Conservation (phyloP, 305 asterid species). For the Fraxinus velutina region DNA sequence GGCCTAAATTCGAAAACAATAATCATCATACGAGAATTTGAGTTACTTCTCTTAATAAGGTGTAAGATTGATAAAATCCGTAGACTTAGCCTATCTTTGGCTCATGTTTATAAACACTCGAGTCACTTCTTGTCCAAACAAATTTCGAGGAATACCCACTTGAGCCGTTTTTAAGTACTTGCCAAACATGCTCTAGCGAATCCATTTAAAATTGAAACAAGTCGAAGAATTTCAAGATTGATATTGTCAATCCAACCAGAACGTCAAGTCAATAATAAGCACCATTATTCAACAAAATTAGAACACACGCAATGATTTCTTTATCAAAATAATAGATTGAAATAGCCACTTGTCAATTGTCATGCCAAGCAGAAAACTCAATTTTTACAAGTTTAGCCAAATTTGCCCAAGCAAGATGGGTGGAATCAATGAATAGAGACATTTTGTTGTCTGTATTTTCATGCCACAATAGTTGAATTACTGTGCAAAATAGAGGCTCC, state of each 20-base stretch:
- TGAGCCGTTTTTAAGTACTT: too few relatives aligned
- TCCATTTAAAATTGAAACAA: not conserved
- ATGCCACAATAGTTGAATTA: not conserved
- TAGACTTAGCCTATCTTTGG: not conserved
- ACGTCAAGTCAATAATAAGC: not conserved
- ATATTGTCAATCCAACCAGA: not conserved
- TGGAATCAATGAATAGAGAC: not conserved
- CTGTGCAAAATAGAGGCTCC: not conserved
- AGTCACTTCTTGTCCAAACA: too few relatives aligned
- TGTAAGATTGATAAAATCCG: not conserved
- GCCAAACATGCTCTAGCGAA: too few relatives aligned
- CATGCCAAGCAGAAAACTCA: not conserved
- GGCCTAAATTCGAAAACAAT: not conserved
- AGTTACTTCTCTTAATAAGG: not conserved
- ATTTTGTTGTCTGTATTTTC: not conserved
- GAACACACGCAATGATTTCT: not conserved
- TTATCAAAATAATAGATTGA: not conserved
- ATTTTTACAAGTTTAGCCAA: not conserved
- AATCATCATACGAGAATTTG: too few relatives aligned
- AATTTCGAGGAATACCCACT: too few relatives aligned
- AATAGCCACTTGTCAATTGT: not conserved
- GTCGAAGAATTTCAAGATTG: not conserved
- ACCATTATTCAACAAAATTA: not conserved
- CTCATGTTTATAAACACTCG: not conserved
- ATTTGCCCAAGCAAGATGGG: not conserved